Evolutionary conservation across 345 rosid genomes (phyloP), one percentile per base, ranked within the genome.

Genomic region (Geranium rotundifolium): DNA sequence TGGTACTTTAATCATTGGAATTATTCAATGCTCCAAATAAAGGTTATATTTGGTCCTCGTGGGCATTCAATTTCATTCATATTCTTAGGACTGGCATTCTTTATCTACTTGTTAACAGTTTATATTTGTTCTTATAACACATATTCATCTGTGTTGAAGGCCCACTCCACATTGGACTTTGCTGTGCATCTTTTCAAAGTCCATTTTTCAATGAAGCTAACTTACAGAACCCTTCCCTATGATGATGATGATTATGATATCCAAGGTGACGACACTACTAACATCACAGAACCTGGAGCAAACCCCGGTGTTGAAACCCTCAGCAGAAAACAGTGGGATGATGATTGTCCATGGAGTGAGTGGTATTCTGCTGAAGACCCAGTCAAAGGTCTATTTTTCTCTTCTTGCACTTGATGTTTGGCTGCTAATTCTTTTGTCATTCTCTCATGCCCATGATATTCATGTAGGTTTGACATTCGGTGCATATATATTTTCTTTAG

Each of bases 341-440:
- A 88, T 73, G 96, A 84, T 75, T 93, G 96, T 71, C 97, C 99
- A 68, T 93, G 99, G 97, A 90, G 91, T 69, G 96, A 88, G 81
- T 90, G 99, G 99, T 90, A 88, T 76, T 90, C 96, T 68, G 89
- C 96, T 4, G 99, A 90, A 81, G 90, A 93, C 77, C 96, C 89
- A 14, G 69, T 93, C 56, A 81, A 79, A 85, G 97, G 99, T 70
- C 29, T 30, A 7, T 29, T 57, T 57, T 13, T 57, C 27, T 57
- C 60, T 12, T 23, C 20, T 57, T 57, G 15, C 12, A 14, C 52
- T 46, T 46, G 52, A 46, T 14, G 12, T 46, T 46, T 46, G 6
- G 41, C 15, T 46, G 14, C 15, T 46, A 46, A 2, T 46, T 46
- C 52, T 9, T 9, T 1, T 46, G 52, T 46, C 52, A 46, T 46